Evolutionary conservation across 2,329 filamentous ascomycete genomes (phyloP), one percentile per base, ranked within the genome.

Genomic region (Colletotrichum sp.): DNA sequence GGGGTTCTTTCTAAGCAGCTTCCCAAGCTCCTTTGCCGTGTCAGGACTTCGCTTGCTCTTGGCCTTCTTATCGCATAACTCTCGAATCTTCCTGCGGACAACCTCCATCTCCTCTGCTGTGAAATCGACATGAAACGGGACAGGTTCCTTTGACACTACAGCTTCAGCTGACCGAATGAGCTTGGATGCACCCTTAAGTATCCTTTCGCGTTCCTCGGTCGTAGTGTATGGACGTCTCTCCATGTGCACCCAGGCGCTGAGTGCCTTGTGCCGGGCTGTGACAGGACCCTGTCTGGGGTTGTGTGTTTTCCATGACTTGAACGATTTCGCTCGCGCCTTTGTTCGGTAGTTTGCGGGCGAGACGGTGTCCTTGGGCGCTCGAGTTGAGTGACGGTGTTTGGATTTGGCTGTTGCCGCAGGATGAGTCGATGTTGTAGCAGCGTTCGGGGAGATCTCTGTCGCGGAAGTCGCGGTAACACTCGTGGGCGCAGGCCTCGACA

Each of bases 51-150:
- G 44, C 30, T 30, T 71, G 34, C 5, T 49, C 52, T 24, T 75
- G 12, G 12, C 26, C 73, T 36, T 72, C 30, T 36, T 74, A 59
- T 9, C 44, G 69, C 34, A 72, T 10, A 24, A 57, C 44, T 60
- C 57, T 15, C 77, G 69, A 3, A 79, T 73, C 13, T 76, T 69
- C 10, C 69, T 72, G 10, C 71, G 65, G 66, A 64, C 79, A 62
- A 18, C 81, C 15, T 80, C 69, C 10, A 87, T 78, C 74, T 90
- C 89, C 1, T 84, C 80, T 0, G 76, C 59, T 0, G 83, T 82
- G 57, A 90, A 89, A 78, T 90, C 89, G 8, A 89, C 87, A 76
- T 90, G 89, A 21, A 88, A 84, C 0, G 79, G 76, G 4, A 76
- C 5, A n/a, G 62, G 36, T 26, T 18, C 2, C 62, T 34, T 4